Evolutionary conservation across 208 protist species (phyloP), one percentile per base, ranked within the genome.

Genomic region (Blastocrithidia nonstop): DNA sequence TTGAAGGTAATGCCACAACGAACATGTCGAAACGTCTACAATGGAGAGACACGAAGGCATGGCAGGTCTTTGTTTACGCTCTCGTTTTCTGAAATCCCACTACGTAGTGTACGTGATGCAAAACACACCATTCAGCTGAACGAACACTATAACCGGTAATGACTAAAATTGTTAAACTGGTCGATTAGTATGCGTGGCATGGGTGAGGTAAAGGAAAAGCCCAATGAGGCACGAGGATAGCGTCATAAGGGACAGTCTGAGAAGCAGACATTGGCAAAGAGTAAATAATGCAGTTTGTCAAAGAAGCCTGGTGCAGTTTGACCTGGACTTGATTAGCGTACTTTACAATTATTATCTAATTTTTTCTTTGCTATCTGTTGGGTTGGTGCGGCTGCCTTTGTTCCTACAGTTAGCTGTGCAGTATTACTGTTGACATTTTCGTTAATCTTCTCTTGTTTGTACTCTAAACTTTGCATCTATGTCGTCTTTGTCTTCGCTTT

Each of bases 1-100:
- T 57, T 73, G 68, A 68, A 84, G 15, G 74, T 84, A 8, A 78
- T 33, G 5, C 74, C 74, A 25, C 74, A 84, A 29, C 62, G 61
- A 38, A 84, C 43, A 54, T 84, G 65, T 4, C 56, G 56, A 46
- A 83, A 79, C 21, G 59, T 71, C 42, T 83, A 65, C 21, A 66
- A 51, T 0, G 74, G 69, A 2, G 69, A 83, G 11, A 75, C 41
- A 9, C 66, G 74, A n/a, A n/a, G n/a, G n/a, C n/a, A n/a, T n/a
- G n/a, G n/a, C n/a, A n/a, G n/a, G n/a, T n/a, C n/a, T n/a, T n/a
- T n/a, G 4, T 47, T 48, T 8, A 56, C 45, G 13, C 20, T 20
- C 21, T 31, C 29, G 0, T 9, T 16, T 0, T 26, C 19, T 36
- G 53, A 47, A 11, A 66, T 20, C 15, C 54, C 68, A 39, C 41